Evolutionary conservation across 2,329 filamentous ascomycete genomes (phyloP), one percentile per base, ranked within the genome.

Genomic region (Conoideocrella luteorostrata): DNA sequence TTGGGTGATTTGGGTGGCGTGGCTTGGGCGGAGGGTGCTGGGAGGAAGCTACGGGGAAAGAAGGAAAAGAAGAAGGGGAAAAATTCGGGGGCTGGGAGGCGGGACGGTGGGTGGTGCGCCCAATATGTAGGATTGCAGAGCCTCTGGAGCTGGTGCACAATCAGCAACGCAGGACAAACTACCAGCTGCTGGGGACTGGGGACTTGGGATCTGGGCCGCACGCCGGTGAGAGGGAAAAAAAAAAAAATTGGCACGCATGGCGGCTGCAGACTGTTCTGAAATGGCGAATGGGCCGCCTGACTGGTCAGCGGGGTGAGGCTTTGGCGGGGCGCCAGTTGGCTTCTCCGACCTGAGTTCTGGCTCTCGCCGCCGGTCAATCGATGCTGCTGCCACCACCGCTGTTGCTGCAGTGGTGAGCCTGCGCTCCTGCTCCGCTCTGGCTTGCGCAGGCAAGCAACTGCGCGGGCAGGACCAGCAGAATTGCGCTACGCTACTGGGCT

Each of bases 101-200:
- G 51, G 39, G 40, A 39, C 50, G 53, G 61, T 57, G 61, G 61
- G 59, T 46, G 61, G 52, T 60, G 59, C 48, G 53, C 58, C 52
- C 50, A 59, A 59, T 64, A 64, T 61, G 61, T 64, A 64, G 56
- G 53, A 57, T 52, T 40, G 44, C 46, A 47, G 50, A 50, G 46
- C 49, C 37, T 42, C 44, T 47, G 47, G 49, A 38, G 45, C 20
- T 38, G 36, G 52, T 37, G 57, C 56, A 52, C 59, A 64, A 64
- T 64, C 61, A 63, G 55, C 52, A 46, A 36, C 39, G 7, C 23
- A 26, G 23, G 34, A 6, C 23, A 22, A 15, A 11, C 28, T 23
- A 28, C 26, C 21, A 13, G 30, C 40, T 26, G 18, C 39, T 33
- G 39, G 18, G 38, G 5, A n/a, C 24, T 30, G 28, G 38, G 17